These are phyloP conservation scores for Teratosphaeria viscida DNA, from an alignment of 2,329 filamentous ascomycete species.

Conservation along the genomic window DNA sequence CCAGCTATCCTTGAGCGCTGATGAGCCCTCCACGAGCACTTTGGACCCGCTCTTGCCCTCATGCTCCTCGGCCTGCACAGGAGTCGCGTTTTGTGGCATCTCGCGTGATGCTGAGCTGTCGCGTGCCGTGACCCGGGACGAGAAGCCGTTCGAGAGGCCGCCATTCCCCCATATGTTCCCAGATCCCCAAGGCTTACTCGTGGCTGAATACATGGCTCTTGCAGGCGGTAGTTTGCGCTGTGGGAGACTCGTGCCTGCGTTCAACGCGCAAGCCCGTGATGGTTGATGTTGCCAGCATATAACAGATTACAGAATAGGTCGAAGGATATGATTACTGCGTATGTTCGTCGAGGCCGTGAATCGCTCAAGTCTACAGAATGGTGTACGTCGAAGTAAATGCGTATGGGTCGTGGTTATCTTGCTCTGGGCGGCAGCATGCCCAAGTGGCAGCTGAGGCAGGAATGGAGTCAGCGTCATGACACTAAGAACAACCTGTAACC, in stretches of 20 bases:
- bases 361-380: background rate
- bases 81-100: slow-evolving; percentile 11
- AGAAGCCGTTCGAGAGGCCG: slow-evolving; percentile 11
- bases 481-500: background rate
- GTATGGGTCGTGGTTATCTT: background rate
- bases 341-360: background rate
- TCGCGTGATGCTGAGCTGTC: slow-evolving; percentile 18
- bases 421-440: background rate
- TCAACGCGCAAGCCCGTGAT: background rate
- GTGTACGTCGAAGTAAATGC: background rate
- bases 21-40: slow-evolving; percentile 53
- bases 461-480: background rate
- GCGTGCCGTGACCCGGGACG: slow-evolving; percentile 10
- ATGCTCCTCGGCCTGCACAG: slow-evolving; percentile 21
- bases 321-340: background rate
- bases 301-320: background rate
- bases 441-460: background rate
- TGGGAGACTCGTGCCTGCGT: background rate
- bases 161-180: slow-evolving; percentile 21
- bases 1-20: slow-evolving; percentile 57
- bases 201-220: slow-evolving; percentile 8
- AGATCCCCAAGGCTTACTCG: slow-evolving; percentile 14
- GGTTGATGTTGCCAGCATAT: background rate
- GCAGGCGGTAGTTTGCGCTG: background rate
- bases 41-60: slow-evolving; percentile 57